Conservation (phyloP, 2,329 filamentous ascomycete species). For the Pseudogymnoascus sp. region DNA sequence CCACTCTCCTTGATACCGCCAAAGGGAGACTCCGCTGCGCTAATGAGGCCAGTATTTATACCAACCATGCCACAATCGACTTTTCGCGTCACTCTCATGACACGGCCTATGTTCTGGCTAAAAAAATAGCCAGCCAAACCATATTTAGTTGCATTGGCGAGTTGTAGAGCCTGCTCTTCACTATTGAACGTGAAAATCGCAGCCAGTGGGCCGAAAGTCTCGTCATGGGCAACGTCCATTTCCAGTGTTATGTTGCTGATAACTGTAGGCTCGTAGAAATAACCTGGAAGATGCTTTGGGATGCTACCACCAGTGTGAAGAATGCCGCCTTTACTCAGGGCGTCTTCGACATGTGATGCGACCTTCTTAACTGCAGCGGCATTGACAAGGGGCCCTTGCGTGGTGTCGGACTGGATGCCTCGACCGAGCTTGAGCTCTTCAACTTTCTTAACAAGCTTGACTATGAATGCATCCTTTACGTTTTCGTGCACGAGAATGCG, state of each 20-base stretch:
- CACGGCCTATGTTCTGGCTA: conserved; percentile 57
- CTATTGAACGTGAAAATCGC: conserved; percentile 57
- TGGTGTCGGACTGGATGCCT: conserved; percentile 46
- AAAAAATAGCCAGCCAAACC: conserved; percentile 60
- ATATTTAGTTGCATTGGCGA: conserved; percentile 53
- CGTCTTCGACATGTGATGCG: conserved; percentile 53
- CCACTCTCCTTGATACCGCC: conserved; percentile 78
- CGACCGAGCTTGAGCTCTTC: conserved; percentile 51
- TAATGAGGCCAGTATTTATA: conserved; percentile 47
- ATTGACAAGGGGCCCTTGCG: conserved; percentile 53
- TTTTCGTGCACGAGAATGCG: conserved; percentile 55
- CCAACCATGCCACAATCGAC: conserved; percentile 64
- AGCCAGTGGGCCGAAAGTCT: conserved; percentile 56
- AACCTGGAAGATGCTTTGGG: conserved; percentile 42
- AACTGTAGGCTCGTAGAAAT: conserved; percentile 63
- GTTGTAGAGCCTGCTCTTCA: conserved; percentile 52
- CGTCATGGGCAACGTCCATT: conserved; percentile 46
- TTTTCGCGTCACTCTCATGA: conserved; percentile 58
- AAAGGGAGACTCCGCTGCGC: conserved; percentile 37
- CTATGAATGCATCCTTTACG: conserved; percentile 53
- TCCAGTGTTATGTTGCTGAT: conserved; percentile 48
- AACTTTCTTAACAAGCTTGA: conserved; percentile 43
- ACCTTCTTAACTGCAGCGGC: conserved; percentile 48
- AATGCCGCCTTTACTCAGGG: conserved; percentile 51
- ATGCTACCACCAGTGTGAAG: conserved; percentile 53